phyloP scores from a whole-genome alignment of 352 stramenopile genomes.

The Phytophthora agathidicida region DNA sequence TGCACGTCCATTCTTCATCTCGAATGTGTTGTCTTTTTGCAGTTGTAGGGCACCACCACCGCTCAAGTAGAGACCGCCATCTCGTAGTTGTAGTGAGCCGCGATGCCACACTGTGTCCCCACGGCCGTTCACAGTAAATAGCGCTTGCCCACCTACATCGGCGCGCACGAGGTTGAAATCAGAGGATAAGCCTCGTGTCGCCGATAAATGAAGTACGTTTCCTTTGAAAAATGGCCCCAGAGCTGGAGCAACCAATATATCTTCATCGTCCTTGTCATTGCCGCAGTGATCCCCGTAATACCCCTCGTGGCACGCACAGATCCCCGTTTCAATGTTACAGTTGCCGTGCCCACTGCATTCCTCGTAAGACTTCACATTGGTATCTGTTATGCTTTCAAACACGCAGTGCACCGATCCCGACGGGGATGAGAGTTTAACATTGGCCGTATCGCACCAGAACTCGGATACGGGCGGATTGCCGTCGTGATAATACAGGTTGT shows the following conservation, averaged over 20 bases:
- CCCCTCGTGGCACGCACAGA: slow-evolving; percentile 67
- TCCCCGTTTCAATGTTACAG: slow-evolving; percentile 51
- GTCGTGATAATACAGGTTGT: slow-evolving; percentile 75
- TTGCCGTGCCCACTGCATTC: slow-evolving; percentile 67
- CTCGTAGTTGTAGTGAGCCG: slow-evolving; percentile 26
- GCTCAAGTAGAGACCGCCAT: slow-evolving; percentile 31
- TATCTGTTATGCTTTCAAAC: slow-evolving; percentile 52
- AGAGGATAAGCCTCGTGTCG: slow-evolving; percentile 43
- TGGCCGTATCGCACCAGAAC: slow-evolving; percentile 65
- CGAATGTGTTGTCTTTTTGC: slow-evolving; percentile 50
- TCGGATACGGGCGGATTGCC: slow-evolving; percentile 58
- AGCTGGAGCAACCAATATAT: slow-evolving; percentile 57
- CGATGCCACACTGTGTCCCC: slow-evolving; percentile 47
- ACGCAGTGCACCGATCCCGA: slow-evolving; percentile 38
- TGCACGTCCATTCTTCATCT: slow-evolving; percentile 50
- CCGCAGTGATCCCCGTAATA: slow-evolving; percentile 77
- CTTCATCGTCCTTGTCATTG: slow-evolving; percentile 67
- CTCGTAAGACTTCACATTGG: slow-evolving; percentile 55
- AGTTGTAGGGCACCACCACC: slow-evolving; percentile 41
- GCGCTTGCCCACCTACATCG: slow-evolving; percentile 43
- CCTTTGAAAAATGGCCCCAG: slow-evolving; percentile 70
- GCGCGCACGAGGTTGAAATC: slow-evolving; percentile 80
- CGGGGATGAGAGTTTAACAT: slow-evolving; percentile 24
- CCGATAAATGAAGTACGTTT: slow-evolving; percentile 65
- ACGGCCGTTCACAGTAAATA: slow-evolving; percentile 75